Conservation (phyloP, 768 basidiomycete species). For the Naganishia antarctica region DNA sequence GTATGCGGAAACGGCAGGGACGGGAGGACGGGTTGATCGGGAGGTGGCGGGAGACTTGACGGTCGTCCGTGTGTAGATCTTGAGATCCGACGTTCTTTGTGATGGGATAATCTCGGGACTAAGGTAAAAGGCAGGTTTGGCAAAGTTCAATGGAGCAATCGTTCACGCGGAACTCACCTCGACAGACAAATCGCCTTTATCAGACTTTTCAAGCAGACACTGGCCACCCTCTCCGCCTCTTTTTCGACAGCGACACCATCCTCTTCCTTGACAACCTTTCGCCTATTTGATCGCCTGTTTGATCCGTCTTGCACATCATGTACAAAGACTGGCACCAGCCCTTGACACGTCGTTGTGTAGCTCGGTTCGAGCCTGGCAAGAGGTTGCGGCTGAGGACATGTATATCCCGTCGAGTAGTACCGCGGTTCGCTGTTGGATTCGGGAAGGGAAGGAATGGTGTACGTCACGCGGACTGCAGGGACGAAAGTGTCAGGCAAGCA, state of each 20-base stretch:
- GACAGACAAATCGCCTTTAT: conserved; percentile 22
- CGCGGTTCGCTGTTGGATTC: neutral
- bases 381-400: neutral
- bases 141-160: neutral
- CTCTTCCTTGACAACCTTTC: neutral
- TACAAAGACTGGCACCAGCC: conserved; percentile 7
- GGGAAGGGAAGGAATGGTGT: neutral
- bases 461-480: conserved; percentile 8
- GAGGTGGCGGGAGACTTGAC: neutral
- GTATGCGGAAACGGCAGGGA: neutral
- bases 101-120: conserved; percentile 17
- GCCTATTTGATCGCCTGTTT: neutral
- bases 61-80: conserved; percentile 4
- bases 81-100: neutral
- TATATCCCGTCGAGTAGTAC: conserved; percentile 15
- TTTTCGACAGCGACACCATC: neutral
- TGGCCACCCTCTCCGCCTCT: neutral
- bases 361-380: neutral
- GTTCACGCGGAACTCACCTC: neutral
- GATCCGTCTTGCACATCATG: neutral
- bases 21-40: neutral
- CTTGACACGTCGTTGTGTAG: conserved; percentile 10
- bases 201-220: conserved; percentile 13
- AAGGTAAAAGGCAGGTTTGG: neutral
- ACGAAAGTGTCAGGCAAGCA: neutral